Conservation (phyloP, 208 protist species). For the Naegleria lovaniensis region DNA sequence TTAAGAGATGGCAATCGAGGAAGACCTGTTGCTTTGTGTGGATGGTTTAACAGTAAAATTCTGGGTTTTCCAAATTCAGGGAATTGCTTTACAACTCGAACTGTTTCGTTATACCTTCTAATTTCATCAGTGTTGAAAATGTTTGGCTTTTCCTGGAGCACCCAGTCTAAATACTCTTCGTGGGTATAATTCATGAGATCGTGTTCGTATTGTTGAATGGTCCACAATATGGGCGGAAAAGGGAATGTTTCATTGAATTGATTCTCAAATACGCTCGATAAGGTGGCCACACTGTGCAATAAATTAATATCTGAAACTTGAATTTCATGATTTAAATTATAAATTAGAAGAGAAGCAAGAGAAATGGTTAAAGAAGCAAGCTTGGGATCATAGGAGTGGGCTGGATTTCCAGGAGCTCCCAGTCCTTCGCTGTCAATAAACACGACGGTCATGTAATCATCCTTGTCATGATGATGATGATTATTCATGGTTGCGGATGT, state of each 20-base stretch:
- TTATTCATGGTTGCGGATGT: not conserved
- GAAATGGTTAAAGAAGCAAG: not conserved
- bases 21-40: not conserved
- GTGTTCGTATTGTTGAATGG: slow-evolving; percentile 15
- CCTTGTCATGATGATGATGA: too few species aligned
- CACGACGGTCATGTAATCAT: not conserved
- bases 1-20: too few species aligned
- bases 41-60: not conserved
- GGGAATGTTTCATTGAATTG: not conserved
- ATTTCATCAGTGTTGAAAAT: not conserved
- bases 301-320: not conserved
- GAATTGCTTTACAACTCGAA: slow-evolving; percentile 2
- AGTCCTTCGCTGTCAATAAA: slow-evolving; percentile 7
- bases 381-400: slow-evolving; percentile 1
- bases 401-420: not conserved
- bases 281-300: not conserved
- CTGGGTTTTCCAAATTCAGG: not conserved
- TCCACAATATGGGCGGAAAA: not conserved
- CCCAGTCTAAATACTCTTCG: not conserved
- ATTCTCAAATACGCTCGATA: slow-evolving; percentile 7
- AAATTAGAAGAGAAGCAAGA: not conserved
- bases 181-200: not conserved
- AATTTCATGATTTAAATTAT: slow-evolving; percentile 3
- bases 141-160: not conserved
- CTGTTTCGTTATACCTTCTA: slow-evolving; percentile 8